Evolutionary conservation across 192 early-diverging fungal species (phyloP).

Genomic region (Coemansia biformis): DNA sequence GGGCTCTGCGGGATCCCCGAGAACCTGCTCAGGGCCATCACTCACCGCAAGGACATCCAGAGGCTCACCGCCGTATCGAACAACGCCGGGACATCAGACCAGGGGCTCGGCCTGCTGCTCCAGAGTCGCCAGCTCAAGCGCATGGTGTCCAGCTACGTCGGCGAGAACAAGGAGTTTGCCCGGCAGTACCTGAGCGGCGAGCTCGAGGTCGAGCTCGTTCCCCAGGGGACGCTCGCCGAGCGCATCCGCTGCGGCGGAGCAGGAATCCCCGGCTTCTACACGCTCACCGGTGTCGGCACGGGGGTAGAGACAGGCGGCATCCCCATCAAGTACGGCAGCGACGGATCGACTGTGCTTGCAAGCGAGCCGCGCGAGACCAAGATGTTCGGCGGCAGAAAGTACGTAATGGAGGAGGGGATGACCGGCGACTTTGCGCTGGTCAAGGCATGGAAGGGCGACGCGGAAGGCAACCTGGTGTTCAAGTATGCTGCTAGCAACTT

Average conservation of each 20-base stretch:
- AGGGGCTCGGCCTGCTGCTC: conserved; percentile 63
- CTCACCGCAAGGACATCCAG: conserved; percentile 56
- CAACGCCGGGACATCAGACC: conserved; percentile 71
- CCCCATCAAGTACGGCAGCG: conserved; percentile 64
- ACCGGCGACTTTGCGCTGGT: conserved; percentile 68
- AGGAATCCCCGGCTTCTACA: conserved; percentile 64
- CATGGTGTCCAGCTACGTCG: conserved; percentile 74
- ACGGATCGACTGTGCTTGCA: conserved; percentile 47
- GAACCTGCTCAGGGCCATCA: conserved; percentile 65
- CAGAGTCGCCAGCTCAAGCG: conserved; percentile 70
- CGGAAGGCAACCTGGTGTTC: conserved; percentile 70
- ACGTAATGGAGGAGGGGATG: conserved; percentile 76
- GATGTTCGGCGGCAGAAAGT: conserved; percentile 59
- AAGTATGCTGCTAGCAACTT: conserved; percentile 70
- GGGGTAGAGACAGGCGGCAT: conserved; percentile 65
- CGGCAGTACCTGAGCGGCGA: conserved; percentile 76
- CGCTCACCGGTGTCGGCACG: conserved; percentile 67
- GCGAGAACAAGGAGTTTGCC: conserved; percentile 78
- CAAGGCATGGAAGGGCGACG: conserved; percentile 84
- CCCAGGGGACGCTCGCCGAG: conserved; percentile 75
- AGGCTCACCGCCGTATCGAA: conserved; percentile 70
- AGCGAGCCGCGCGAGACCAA: conserved; percentile 63
- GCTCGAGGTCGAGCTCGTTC: conserved; percentile 70
- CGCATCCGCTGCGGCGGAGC: conserved; percentile 49
- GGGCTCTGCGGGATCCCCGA: conserved; percentile 78